Conservation (phyloP, 805 yeast genomes). For the Zygosaccharomyces pseudorouxii region DNA sequence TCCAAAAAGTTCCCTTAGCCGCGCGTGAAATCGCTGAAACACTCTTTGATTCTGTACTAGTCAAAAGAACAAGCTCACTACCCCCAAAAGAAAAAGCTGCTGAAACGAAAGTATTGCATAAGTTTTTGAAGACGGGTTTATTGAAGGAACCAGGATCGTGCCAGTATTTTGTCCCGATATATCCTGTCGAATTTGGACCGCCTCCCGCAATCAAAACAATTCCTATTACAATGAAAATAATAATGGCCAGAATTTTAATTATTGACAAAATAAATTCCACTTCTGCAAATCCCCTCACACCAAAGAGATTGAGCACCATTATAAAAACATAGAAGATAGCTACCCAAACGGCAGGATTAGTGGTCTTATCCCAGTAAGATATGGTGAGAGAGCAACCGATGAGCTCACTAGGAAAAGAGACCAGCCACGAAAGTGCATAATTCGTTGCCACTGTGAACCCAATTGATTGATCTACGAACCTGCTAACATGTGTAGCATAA, state of each 20-base stretch:
- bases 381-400: conserved; percentile 53
- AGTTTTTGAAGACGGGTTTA: conserved; percentile 52
- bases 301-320: conserved; percentile 45
- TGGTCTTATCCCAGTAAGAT: conserved; percentile 39
- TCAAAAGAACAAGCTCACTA: conserved; percentile 61
- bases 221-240: conserved; percentile 49
- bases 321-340: conserved; percentile 34
- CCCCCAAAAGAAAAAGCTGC: conserved; percentile 76
- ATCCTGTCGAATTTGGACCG: conserved; percentile 41
- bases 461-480: conserved; percentile 55
- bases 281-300: conserved; percentile 52
- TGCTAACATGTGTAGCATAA: conserved; percentile 50
- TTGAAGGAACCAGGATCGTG: conserved; percentile 51
- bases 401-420: conserved; percentile 50
- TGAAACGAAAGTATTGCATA: conserved; percentile 56
- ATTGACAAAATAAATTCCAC: conserved; percentile 46
- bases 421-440: conserved; percentile 52
- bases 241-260: conserved; percentile 41
- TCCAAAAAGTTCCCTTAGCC: conserved; percentile 51
- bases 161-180: conserved; percentile 45
- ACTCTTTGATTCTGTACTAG: conserved; percentile 43
- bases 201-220: conserved; percentile 44
- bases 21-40: conserved; percentile 57
- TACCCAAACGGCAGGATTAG: conserved; percentile 29
- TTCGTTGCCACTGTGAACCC: conserved; percentile 62